A percentile compares a stretch with the other conserved stretches of the same genome.
Conservation (phyloP, 805 yeast genomes). For the Debaryomyces tyrocola region DNA sequence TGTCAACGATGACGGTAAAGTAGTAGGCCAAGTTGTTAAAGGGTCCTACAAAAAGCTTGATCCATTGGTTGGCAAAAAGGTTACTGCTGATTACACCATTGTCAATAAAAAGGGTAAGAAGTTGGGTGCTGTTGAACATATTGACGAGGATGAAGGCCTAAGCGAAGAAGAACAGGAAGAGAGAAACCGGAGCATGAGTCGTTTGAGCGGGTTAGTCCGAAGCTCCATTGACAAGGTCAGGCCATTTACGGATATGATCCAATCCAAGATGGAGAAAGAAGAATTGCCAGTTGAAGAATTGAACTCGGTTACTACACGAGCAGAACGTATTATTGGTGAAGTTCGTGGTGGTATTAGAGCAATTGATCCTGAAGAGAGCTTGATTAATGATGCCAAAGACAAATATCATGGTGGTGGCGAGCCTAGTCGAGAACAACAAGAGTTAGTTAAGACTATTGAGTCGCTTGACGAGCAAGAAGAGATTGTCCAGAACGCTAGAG, state of each 20-base stretch:
- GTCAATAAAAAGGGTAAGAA: conserved; percentile 1
- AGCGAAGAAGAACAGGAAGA: not conserved
- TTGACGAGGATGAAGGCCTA: not conserved
- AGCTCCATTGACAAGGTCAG: conserved; percentile 1
- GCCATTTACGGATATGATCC: conserved; percentile 2
- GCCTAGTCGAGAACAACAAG: not conserved
- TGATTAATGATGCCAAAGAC: conserved; percentile 1
- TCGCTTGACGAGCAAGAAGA: conserved; percentile 1
- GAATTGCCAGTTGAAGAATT: conserved; percentile 1
- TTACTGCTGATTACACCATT: not conserved
- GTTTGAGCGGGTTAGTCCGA: not conserved
- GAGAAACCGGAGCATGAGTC: not conserved
- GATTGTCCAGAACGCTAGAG: conserved; percentile 1
- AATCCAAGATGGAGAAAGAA: not conserved
- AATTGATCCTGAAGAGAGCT: conserved; percentile 1
- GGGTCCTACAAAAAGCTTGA: conserved; percentile 2
- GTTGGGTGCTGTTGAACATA: not conserved
- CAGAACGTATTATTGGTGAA: conserved; percentile 1
- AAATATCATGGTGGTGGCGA: not conserved
- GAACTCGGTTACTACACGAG: conserved; percentile 1
- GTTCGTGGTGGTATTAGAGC: conserved; percentile 2
- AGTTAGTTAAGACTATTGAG: not conserved
- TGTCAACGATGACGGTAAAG: conserved; percentile 1
- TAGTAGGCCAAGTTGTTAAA: conserved; percentile 1
- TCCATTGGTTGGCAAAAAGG: conserved; percentile 1